Conservation (phyloP, 1,139 yeast genomes). For the Pichia sp. region DNA sequence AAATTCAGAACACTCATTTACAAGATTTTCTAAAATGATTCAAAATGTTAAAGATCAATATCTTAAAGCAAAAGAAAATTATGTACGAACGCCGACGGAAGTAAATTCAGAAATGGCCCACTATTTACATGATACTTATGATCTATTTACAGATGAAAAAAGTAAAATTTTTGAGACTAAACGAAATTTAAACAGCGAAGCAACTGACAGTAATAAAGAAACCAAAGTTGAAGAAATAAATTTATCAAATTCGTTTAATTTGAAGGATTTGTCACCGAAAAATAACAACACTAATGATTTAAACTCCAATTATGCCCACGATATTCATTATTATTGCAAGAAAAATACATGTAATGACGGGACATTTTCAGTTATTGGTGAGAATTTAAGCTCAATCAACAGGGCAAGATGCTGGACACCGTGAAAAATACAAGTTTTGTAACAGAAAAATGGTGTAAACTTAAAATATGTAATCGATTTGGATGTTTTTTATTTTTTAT, state of each 20-base stretch:
- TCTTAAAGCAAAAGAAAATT: not conserved
- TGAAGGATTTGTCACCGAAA: not conserved
- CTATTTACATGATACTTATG: not conserved
- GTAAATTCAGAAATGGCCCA: not conserved
- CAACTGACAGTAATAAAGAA: not conserved
- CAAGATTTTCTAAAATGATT: constrained; percentile 1
- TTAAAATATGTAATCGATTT: not conserved
- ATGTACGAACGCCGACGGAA: constrained; percentile 11
- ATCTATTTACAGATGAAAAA: not conserved
- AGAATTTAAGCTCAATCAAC: constrained; percentile 9
- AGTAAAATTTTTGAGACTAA: not conserved
- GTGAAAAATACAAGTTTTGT: not conserved
- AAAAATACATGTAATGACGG: constrained; percentile 2
- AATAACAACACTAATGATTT: not conserved
- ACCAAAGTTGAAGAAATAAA: not conserved
- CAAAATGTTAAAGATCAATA: constrained; percentile 11
- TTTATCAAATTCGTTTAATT: not conserved
- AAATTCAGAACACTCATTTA: not conserved
- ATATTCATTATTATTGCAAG: not conserved
- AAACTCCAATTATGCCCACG: not conserved
- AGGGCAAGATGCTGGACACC: constrained; percentile 16
- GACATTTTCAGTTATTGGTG: constrained; percentile 12
- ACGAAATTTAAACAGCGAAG: not conserved
- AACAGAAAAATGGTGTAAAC: not conserved
- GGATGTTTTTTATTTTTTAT: not conserved